Conservation (phyloP, 805 yeast species). For the Brettanomyces naardenensis region DNA sequence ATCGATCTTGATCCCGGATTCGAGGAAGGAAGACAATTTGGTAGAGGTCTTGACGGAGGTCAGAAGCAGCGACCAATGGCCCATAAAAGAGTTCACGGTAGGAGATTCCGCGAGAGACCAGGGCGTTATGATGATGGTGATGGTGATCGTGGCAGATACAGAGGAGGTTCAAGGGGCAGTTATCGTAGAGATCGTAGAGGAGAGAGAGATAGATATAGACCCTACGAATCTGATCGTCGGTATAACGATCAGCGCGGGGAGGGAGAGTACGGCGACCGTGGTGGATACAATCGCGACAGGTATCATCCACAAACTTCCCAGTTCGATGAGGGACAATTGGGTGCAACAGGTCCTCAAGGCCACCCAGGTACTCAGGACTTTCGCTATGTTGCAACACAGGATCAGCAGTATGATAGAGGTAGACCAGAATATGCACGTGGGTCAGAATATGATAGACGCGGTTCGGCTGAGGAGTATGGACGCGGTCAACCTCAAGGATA, state of each 20-base stretch:
- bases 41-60: slow-evolving; percentile 89
- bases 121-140: neutral
- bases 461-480: neutral
- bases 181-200: slow-evolving; percentile 1
- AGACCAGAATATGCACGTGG: slow-evolving; percentile 20
- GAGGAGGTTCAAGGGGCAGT: neutral
- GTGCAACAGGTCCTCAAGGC: too few species aligned
- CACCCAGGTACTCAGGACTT: too few species aligned
- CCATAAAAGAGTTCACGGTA: slow-evolving; percentile 5
- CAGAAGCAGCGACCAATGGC: slow-evolving; percentile 43
- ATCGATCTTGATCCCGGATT: slow-evolving; percentile 96
- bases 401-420: neutral
- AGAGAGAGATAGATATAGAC: slow-evolving; percentile 9
- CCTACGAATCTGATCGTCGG: too few species aligned
- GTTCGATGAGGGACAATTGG: too few species aligned
- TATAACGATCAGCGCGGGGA: neutral
- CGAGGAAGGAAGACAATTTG: slow-evolving; percentile 91
- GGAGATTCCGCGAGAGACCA: slow-evolving; percentile 13
- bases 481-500: too few species aligned
- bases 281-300: too few species aligned
- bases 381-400: too few species aligned
- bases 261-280: too few species aligned
- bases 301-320: too few species aligned
- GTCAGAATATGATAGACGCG: too few species aligned
- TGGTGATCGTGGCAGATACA: neutral